These are phyloP conservation scores for Edaphochlamys debaryana DNA, from an alignment of 139 green algal species.

Conservation along the genomic window DNA sequence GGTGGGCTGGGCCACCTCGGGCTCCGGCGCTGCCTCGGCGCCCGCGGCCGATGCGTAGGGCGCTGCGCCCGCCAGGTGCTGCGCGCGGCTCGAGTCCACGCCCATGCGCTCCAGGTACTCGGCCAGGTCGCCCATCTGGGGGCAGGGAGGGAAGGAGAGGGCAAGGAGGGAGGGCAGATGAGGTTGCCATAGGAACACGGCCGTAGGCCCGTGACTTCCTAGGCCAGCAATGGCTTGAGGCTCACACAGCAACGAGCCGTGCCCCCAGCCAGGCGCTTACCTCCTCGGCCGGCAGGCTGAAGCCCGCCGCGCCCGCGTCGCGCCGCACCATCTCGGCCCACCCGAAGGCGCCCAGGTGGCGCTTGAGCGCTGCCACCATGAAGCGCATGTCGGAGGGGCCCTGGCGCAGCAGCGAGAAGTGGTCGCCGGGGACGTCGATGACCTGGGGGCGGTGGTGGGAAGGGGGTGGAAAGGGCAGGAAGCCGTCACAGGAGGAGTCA, in stretches of 20 bases:
- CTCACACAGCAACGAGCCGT: no score
- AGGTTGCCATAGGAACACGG: no score
- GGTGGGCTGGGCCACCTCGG: no score
- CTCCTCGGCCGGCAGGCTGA: constrained; percentile 49
- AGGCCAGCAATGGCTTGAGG: neutral
- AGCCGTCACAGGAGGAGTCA: constrained; percentile 1
- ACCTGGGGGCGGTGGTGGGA: constrained; percentile 53
- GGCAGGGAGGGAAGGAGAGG: neutral
- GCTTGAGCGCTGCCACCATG: constrained; percentile 63
- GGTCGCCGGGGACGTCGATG: constrained; percentile 81
- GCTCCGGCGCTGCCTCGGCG: neutral
- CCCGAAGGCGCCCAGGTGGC: constrained; percentile 57
- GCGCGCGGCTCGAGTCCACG: constrained; percentile 61
- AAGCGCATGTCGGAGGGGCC: constrained; percentile 51
- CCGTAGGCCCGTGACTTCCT: no score
- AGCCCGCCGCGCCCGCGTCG: constrained; percentile 4
- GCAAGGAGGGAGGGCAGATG: neutral
- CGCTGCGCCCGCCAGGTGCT: constrained; percentile 50
- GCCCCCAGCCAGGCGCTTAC: neutral
- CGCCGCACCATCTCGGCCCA: constrained; percentile 61
- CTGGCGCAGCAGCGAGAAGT: constrained; percentile 89
- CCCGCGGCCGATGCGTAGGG: constrained; percentile 28
- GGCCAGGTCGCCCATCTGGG: constrained; percentile 74
- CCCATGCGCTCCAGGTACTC: constrained; percentile 87
- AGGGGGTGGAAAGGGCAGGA: neutral